Percentiles rank a stretch among this genome's conserved stretches.
phyloP scores from a whole-genome alignment of 2,329 filamentous ascomycete species.

The Niveomyces coronatus region DNA sequence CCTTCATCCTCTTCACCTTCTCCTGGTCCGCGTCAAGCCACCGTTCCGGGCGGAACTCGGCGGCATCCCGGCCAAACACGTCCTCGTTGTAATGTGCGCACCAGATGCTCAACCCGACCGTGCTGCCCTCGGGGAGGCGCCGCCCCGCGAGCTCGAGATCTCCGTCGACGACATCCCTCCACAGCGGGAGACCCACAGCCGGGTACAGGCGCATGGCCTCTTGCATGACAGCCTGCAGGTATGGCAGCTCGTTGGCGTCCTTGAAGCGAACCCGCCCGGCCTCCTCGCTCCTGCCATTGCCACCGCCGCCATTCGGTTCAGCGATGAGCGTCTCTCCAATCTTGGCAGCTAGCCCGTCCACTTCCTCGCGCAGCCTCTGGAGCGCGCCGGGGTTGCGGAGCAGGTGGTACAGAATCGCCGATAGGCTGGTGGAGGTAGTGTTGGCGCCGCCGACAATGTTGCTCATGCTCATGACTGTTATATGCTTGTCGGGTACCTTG shows the following conservation, averaged over 20 bases:
- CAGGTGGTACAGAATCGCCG: slow-evolving; percentile 33
- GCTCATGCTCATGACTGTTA: slow-evolving; percentile 16
- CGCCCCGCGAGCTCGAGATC: slow-evolving; percentile 29
- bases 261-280: slow-evolving; percentile 20
- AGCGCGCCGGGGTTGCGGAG: slow-evolving; percentile 20
- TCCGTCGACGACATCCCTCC: slow-evolving; percentile 34
- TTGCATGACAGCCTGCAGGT: slow-evolving; percentile 43
- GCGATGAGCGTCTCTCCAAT: no score
- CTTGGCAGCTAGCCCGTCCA: slow-evolving; percentile 10
- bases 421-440: slow-evolving; percentile 39
- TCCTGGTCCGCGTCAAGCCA: slow-evolving; percentile 25
- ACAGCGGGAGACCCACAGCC: slow-evolving; percentile 37
- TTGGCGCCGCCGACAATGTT: slow-evolving; percentile 31
- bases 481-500: slow-evolving; percentile 28
- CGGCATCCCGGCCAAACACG: slow-evolving; percentile 23
- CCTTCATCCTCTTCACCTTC: slow-evolving; percentile 18
- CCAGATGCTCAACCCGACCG: slow-evolving; percentile 28
- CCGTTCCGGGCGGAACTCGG: slow-evolving; percentile 29
- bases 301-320: background rate
- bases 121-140: slow-evolving; percentile 21
- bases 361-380: slow-evolving; percentile 16
- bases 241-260: slow-evolving; percentile 32
- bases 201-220: slow-evolving; percentile 42
- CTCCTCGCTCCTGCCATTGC: slow-evolving; percentile 8
- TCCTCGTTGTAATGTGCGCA: slow-evolving; percentile 22